Percentiles rank a stretch among this genome's conserved stretches.
Evolutionary conservation across 192 early-diverging fungal genomes (phyloP).

Genomic region (Coemansia sp.): DNA sequence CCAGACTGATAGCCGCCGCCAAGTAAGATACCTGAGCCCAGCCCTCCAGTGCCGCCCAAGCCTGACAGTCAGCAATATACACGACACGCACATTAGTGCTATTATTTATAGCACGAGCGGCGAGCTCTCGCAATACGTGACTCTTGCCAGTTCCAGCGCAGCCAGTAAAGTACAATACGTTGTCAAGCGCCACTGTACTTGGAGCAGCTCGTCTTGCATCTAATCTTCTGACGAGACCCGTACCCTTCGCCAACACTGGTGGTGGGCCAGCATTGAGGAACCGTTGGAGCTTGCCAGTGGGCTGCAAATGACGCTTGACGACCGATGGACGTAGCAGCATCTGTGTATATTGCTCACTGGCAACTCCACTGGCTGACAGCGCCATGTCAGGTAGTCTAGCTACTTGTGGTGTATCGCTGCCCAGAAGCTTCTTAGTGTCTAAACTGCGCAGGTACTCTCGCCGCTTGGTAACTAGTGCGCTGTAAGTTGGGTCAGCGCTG

Average conservation of each 20-base stretch:
- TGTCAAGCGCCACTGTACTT: not conserved
- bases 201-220: too few relatives aligned
- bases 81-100: conserved; percentile 10
- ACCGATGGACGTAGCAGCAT: conserved; percentile 1
- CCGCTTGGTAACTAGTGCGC: not conserved
- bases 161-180: conserved; percentile 6
- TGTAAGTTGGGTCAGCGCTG: not conserved
- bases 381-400: not conserved
- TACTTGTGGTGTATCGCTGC: not conserved
- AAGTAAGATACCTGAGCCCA: not conserved
- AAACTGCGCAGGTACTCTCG: not conserved
- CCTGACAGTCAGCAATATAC: not conserved
- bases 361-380: not conserved
- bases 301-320: not conserved
- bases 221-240: not conserved
- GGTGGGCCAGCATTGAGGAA: not conserved
- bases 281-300: not conserved
- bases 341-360: not conserved
- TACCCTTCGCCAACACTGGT: not conserved
- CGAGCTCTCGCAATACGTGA: conserved; percentile 16
- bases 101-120: not conserved
- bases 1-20: not conserved
- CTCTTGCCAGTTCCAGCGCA: conserved; percentile 18
- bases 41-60: not conserved
- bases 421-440: not conserved